Evolutionary conservation across 495 filamentous ascomycete species (phyloP).

Genomic region (Friedmanniomyces simplex): DNA sequence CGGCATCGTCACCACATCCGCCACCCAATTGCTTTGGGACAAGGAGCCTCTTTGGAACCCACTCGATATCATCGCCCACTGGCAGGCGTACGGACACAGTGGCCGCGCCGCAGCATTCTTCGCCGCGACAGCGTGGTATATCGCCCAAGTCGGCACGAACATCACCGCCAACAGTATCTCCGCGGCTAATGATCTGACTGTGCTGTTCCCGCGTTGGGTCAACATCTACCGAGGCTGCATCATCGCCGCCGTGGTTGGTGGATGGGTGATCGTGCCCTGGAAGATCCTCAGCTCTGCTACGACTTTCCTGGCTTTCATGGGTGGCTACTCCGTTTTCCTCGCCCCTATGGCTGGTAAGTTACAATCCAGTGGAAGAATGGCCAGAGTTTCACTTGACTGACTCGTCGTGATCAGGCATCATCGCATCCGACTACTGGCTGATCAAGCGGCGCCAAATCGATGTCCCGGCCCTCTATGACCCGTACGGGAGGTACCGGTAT

Average conservation of each 20-base stretch:
- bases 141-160: constrained; percentile 35
- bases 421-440: constrained; percentile 59
- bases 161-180: constrained; percentile 57
- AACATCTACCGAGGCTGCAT: constrained; percentile 56
- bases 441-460: constrained; percentile 52
- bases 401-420: constrained; percentile 41
- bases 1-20: constrained; percentile 29
- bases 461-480: constrained; percentile 46
- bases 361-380: no score
- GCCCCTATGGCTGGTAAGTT: constrained; percentile 51
- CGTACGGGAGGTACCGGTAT: constrained; percentile 46
- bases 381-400: no score
- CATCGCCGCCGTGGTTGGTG: constrained; percentile 46
- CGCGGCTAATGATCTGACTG: constrained; percentile 53
- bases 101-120: constrained; percentile 29
- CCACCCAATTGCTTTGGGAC: constrained; percentile 25
- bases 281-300: constrained; percentile 49
- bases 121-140: constrained; percentile 36
- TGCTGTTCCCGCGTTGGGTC: constrained; percentile 47
- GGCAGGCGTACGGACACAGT: constrained; percentile 14
- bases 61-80: constrained; percentile 21
- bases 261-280: constrained; percentile 51
- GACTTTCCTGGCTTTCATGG: constrained; percentile 51
- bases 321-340: constrained; percentile 50
- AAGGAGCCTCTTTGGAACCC: constrained; percentile 19